Percentiles rank a stretch among this genome's conserved stretches.
These are phyloP conservation scores for Paramecium octaurelia DNA, from an alignment of 73 alveolate genomes.

Conservation along the genomic window DNA sequence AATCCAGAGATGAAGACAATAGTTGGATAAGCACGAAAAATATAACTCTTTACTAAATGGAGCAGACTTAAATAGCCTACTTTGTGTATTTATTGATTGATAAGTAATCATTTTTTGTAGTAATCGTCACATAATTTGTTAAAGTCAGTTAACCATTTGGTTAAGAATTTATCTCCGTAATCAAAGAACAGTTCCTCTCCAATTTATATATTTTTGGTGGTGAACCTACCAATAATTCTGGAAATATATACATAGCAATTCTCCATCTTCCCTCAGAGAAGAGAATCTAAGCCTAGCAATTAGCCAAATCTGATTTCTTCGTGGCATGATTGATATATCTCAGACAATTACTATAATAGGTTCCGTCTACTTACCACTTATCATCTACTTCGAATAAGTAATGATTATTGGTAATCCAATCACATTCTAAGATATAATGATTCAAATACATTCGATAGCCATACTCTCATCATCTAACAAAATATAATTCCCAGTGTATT, in stretches of 20 bases:
- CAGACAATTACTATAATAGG: neutral
- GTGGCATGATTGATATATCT: neutral
- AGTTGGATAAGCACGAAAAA: neutral
- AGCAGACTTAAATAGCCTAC: neutral
- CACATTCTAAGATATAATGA: neutral
- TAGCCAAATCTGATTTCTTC: neutral
- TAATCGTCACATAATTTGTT: neutral
- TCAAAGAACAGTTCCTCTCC: neutral
- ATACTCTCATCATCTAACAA: neutral
- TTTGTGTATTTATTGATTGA: neutral
- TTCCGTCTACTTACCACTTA: slow-evolving; percentile 12
- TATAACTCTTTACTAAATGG: slow-evolving; percentile 9
- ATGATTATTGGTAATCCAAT: neutral
- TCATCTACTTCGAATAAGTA: slow-evolving; percentile 9
- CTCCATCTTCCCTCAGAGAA: neutral
- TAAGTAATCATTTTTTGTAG: neutral
- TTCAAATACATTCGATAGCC: neutral
- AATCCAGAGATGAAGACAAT: neutral
- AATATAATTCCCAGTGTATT: neutral
- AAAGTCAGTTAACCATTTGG: neutral
- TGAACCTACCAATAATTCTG: neutral
- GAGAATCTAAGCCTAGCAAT: neutral
- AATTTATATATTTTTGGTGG: neutral
- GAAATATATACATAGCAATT: neutral
- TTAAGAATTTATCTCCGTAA: neutral